Evolutionary conservation across 768 basidiomycete genomes (phyloP), one percentile per base, ranked within the genome.

Genomic region (Xerocomellus chrysenteron): DNA sequence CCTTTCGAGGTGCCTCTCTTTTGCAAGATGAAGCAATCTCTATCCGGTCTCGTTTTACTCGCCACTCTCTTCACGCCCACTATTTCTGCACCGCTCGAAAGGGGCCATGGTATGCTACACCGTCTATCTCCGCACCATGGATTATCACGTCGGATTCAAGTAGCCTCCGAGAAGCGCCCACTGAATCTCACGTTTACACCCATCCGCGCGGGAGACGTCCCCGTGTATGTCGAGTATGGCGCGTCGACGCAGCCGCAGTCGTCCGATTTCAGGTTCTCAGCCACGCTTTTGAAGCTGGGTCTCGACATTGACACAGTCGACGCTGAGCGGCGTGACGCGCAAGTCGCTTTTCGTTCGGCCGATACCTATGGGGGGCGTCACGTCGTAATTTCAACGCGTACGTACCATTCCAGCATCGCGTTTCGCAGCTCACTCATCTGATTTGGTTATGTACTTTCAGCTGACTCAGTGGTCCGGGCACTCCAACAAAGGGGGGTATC

Each of bases 121-220:
- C 36, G 47, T 49, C 19, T n/a, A 24, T 57, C 50, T n/a, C 52
- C 50, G 36, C 42, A 45, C 26, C 51, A 17, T 6, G 52, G 35
- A 24, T 40, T 58, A 32, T 59, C 56, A 21, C 59, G 33, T 35
- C 55, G 42, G 41, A n/a, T 41, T 28, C 50, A 24, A 21, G 41
- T 35, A 4, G 26, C 50, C 24, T 43, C 44, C 42, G 17, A 5
- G 30, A 53, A 47, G 39, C 47, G 32, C 37, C 48, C 48, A 16
- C 33, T n/a, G n/a, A 50, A 47, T 39, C 56, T 60, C 40, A 47
- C 43, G 11, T 60, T 58, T 32, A 26, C 51, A 12, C 47, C 42
- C 16, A 43, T 28, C 24, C 13, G 40, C 30, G 13, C 42, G 36
- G 45, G 19, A 39, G 43, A 46, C 26, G 17, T n/a, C 47, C 35